Evolutionary conservation across 1,284 basidiomycete genomes (phyloP).

Genomic region (Rugiboletus extremiorientalis): DNA sequence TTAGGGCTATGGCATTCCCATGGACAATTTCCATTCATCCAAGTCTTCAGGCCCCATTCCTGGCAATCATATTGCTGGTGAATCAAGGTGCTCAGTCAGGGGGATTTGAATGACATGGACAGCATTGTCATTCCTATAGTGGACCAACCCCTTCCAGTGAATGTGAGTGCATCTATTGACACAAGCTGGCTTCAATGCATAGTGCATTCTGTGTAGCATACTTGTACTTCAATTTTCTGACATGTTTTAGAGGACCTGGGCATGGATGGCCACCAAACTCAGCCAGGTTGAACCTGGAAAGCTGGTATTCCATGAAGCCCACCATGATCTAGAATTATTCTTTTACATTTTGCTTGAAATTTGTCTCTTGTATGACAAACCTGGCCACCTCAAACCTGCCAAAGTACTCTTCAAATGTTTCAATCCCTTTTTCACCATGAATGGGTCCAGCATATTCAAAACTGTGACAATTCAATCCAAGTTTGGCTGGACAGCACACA

Average conservation of each 20-base stretch:
- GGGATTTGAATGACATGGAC: neutral
- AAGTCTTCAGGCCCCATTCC: neutral
- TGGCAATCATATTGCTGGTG: neutral
- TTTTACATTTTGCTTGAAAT: neutral
- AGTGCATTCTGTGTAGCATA: neutral
- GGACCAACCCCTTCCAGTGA: neutral
- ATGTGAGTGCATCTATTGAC: neutral
- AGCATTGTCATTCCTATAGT: neutral
- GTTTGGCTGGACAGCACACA: no score
- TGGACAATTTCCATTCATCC: neutral
- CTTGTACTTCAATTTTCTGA: no score
- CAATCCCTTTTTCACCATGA: neutral
- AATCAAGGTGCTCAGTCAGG: neutral
- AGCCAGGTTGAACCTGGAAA: neutral
- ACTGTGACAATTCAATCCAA: neutral
- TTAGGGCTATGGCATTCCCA: neutral
- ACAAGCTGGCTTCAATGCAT: neutral
- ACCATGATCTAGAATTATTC: constrained; percentile 5
- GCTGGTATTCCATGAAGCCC: neutral
- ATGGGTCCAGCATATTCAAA: no score
- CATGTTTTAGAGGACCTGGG: constrained; percentile 3
- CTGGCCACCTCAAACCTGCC: neutral
- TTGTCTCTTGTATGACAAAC: neutral
- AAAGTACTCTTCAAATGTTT: neutral
- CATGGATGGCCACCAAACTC: constrained; percentile 13